Base-by-base conservation (phyloP, 2,329 filamentous ascomycete species). In the Clarireedia hainanense region DNA sequence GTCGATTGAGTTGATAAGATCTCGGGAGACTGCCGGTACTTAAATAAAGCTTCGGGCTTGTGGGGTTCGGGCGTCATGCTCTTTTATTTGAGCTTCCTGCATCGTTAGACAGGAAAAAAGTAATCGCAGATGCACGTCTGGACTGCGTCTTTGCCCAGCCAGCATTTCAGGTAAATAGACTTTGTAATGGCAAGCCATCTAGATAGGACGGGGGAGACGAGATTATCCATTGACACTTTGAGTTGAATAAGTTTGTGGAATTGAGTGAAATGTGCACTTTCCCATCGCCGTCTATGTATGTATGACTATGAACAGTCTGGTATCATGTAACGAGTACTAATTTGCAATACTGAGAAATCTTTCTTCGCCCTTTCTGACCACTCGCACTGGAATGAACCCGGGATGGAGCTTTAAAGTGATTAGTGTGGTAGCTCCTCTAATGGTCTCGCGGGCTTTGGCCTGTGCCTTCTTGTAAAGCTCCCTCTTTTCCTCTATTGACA, bases 381-480 rank as follows among this genome's bases (percentile, higher is more conserved):
- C 70, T 60, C 86, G 73, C 42, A 92, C 73, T 0, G 85, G 84
- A 36, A 92, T 63, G 45, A 58, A 65, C 4, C 61, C 81, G 54
- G 78, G 74, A 5, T 83, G 76, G 69, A 92, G 74, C 72, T 89
- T 88, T 62, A 92, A 73, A 58, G 88, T 91, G 58, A 92, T 76
- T 56, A 88, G 70, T n/a, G 79, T 80, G 27, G 73, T 76, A 63
- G 86, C 83, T n/a, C 53, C 53, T 56, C 60, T 57, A 10, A 63
- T 56, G 12, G 46, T 60, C 50, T 45, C 46, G 50, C 55, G 60
- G 2, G 85, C 75, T 67, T 84, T 76, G 30, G 76, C 75, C 59
- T 58, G 58, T 5, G 64, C 66, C 52, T 63, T 63, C 12, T 47
- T 42, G 56, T 68, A 68, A 5, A 68, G 14, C n/a, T 45, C 49